Evolutionary conservation across 2,329 filamentous ascomycete species (phyloP), one percentile per base, ranked within the genome.

Genomic region (Periconia macrospinosa): DNA sequence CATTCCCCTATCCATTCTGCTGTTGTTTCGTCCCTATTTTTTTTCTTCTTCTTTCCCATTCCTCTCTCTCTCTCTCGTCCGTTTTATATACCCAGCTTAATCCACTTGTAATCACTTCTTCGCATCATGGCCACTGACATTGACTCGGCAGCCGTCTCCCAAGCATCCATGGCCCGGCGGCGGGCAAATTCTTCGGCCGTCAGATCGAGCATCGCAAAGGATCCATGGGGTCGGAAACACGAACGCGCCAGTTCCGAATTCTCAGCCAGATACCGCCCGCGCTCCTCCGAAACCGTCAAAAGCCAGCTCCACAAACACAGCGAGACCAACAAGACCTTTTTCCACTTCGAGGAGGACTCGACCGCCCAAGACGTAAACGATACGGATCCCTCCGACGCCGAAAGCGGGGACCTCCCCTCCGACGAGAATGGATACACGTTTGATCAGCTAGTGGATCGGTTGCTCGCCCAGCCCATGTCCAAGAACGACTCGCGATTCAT

Each of bases 401-500:
- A 70, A 52, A 63, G 67, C 47, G 70, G 68, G 17, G 66, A 73
- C 41, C 58, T 68, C 49, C 69, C 76, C 1, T 73, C 75, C 40
- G 87, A 89, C 54, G 87, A 91, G 49, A 81, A 75, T 52, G 79
- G 83, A 18, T 81, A 84, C 54, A 78, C 76, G 0, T 81, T 81
- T 49, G 78, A 81, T 47, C 76, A 79, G 54, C 72, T 81, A 5
- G 91, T 97, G 18, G 91, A 96, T 73, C 88, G 92, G n/a, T 81
- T 99, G 41, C 81, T 97, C 20, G 83, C 87, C 0, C 84, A 90
- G 57, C 90, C 90, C 35, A 87, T 93, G 77, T 92, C 90, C 27
- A 92, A 91, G 68, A 83, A 87, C n/a, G 94, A 97, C 69, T 83
- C 84, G 53, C 96, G 96, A 72, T 99, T 97, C 68, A 84, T 85